Percentiles rank a stretch among this genome's conserved stretches.
These are phyloP conservation scores for Globisporangium sylvaticum DNA, from an alignment of 352 stramenopile species.

Conservation along the genomic window DNA sequence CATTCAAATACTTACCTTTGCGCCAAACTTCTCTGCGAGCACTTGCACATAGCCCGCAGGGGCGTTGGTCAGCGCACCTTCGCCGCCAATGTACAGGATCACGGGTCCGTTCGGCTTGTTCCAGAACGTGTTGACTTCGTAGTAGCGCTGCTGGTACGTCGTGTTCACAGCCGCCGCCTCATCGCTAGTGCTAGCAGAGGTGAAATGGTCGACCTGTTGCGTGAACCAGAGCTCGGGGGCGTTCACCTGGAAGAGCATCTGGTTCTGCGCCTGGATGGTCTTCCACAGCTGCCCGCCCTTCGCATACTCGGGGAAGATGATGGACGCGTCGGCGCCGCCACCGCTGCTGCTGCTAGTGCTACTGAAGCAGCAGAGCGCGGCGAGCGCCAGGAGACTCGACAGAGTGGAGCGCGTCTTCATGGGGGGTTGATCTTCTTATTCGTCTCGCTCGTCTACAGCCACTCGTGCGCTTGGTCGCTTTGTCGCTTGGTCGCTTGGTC, in stretches of 20 bases:
- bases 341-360: neutral
- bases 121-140: slow-evolving; percentile 68
- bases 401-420: neutral
- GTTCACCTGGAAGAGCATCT: slow-evolving; percentile 35
- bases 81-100: slow-evolving; percentile 84
- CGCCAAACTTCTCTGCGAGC: slow-evolving; percentile 71
- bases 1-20: slow-evolving; percentile 42
- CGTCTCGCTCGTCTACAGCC: neutral
- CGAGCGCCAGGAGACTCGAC: neutral
- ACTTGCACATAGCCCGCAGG: slow-evolving; percentile 65
- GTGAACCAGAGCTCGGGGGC: slow-evolving; percentile 58
- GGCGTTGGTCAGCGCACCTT: slow-evolving; percentile 57
- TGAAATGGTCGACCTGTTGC: slow-evolving; percentile 68
- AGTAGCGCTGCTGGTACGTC: slow-evolving; percentile 77
- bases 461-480: neutral
- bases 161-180: slow-evolving; percentile 6
- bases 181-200: neutral
- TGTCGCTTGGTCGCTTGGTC: neutral
- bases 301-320: slow-evolving; percentile 36
- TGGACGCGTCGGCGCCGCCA: neutral
- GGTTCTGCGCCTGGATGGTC: slow-evolving; percentile 44
- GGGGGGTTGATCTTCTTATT: neutral
- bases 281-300: slow-evolving; percentile 49
- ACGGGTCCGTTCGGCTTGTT: slow-evolving; percentile 46
- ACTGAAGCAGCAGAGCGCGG: neutral